Conservation (phyloP, 139 green algal genomes). For the Eudorina sp. region DNA sequence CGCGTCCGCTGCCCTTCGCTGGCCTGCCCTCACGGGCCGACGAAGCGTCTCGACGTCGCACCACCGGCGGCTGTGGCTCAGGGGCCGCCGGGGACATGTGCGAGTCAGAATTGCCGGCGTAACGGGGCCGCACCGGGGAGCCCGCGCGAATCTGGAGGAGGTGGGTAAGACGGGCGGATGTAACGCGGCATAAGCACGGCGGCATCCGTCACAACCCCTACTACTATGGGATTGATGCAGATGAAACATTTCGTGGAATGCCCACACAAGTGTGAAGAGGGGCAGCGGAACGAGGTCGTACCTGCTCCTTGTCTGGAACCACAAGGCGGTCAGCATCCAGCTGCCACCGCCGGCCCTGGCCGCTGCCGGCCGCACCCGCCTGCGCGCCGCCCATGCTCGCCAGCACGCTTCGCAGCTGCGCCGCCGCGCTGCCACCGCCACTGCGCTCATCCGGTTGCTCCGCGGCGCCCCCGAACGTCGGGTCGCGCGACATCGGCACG, state of each 20-base stretch:
- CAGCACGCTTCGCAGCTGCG: background rate
- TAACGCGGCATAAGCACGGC: too few relatives aligned
- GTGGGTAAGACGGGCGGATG: background rate
- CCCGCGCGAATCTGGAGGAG: slow-evolving; percentile 8
- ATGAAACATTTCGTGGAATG: too few relatives aligned
- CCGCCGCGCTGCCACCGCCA: background rate
- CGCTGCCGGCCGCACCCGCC: background rate
- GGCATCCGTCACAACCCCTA: too few relatives aligned
- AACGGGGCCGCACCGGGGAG: slow-evolving; percentile 15
- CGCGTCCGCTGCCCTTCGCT: too few relatives aligned
- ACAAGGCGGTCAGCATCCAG: slow-evolving; percentile 3
- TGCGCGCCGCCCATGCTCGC: background rate
- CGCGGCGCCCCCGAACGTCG: background rate
- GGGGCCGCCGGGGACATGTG: background rate
- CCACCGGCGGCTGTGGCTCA: background rate
- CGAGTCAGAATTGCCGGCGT: background rate
- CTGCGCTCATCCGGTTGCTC: background rate
- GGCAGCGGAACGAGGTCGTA: background rate
- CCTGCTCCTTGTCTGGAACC: slow-evolving; percentile 9
- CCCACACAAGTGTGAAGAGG: too few relatives aligned
- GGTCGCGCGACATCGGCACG: background rate
- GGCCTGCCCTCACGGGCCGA: too few relatives aligned
- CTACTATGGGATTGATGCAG: too few relatives aligned
- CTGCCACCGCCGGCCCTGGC: background rate
- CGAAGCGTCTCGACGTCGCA: background rate